Conservation (phyloP, 2,329 filamentous ascomycete species). For the Trichoderma asperellum region DNA sequence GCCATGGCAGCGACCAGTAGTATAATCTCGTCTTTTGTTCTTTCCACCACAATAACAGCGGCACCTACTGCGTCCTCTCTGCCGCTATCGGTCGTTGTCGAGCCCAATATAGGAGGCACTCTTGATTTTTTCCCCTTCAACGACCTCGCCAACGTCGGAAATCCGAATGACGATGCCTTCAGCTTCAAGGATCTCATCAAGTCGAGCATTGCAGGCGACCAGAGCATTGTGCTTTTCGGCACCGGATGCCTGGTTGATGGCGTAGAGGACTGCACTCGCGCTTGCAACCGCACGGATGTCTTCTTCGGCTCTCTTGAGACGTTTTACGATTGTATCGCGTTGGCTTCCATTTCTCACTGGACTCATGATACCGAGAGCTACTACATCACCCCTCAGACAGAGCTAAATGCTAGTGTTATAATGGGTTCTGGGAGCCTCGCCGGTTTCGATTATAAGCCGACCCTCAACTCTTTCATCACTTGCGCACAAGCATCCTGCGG, state of each 20-base stretch:
- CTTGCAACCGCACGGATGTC: constrained; percentile 38
- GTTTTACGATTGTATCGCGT: constrained; percentile 46
- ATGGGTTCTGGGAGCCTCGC: constrained; percentile 42
- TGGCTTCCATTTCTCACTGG: constrained; percentile 44
- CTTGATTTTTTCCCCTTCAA: constrained; percentile 46
- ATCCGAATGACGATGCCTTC: constrained; percentile 36
- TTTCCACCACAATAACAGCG: constrained; percentile 31
- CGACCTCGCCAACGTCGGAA: constrained; percentile 41
- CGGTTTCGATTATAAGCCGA: constrained; percentile 39
- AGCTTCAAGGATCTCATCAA: constrained; percentile 43
- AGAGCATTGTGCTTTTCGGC: constrained; percentile 40
- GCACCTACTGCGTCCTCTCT: constrained; percentile 31
- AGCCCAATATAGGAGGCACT: constrained; percentile 39
- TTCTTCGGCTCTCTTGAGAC: constrained; percentile 45
- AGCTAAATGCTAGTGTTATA: constrained; percentile 43
- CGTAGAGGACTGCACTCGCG: constrained; percentile 39
- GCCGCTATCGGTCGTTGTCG: constrained; percentile 38
- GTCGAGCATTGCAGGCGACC: constrained; percentile 41
- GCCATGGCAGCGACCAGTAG: constrained; percentile 23
- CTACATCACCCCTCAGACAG: constrained; percentile 41
- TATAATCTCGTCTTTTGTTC: constrained; percentile 4
- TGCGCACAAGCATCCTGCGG: constrained; percentile 44
- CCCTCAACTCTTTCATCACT: constrained; percentile 41
- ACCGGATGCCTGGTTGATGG: constrained; percentile 41
- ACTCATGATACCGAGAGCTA: constrained; percentile 38